Evolutionary conservation across 2,329 filamentous ascomycete genomes (phyloP).

Genomic region (Scedosporium aurantiacum): DNA sequence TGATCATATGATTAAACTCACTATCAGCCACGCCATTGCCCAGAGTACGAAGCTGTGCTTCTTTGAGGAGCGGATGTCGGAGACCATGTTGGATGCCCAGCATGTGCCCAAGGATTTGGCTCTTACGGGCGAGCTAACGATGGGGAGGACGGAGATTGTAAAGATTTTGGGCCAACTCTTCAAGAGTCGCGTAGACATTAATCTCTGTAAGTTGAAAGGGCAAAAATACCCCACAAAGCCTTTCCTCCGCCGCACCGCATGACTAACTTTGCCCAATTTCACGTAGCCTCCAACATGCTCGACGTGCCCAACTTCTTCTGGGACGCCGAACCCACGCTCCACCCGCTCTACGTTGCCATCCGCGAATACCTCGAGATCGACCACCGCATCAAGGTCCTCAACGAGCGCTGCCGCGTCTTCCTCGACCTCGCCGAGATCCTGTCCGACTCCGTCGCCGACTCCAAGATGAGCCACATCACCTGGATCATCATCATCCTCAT

Average conservation of each 20-base stretch:
- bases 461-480: conserved; percentile 91
- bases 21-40: conserved; percentile 93
- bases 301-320: conserved; percentile 97
- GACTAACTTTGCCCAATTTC: conserved; percentile 9
- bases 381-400: conserved; percentile 88
- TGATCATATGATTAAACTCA: conserved; percentile 98
- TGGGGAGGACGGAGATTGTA: conserved; percentile 86
- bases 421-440: conserved; percentile 92
- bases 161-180: conserved; percentile 85
- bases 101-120: conserved; percentile 83
- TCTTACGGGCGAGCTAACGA: conserved; percentile 78
- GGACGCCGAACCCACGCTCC: conserved; percentile 90
- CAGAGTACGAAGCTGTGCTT: conserved; percentile 94
- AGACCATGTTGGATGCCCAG: conserved; percentile 87
- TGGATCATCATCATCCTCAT: conserved; percentile 98
- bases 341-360: conserved; percentile 87
- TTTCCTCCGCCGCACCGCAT: not conserved
- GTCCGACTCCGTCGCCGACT: conserved; percentile 81
- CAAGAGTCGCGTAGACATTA: conserved; percentile 91
- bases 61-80: conserved; percentile 91
- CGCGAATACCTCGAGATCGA: conserved; percentile 98
- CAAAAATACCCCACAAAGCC: too few species aligned
- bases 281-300: conserved; percentile 78
- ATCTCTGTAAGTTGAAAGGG: conserved; percentile 62
- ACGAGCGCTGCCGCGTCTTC: conserved; percentile 93